phyloP scores from a whole-genome alignment of 2,329 filamentous ascomycete genomes.

The Penicillium sp. region DNA sequence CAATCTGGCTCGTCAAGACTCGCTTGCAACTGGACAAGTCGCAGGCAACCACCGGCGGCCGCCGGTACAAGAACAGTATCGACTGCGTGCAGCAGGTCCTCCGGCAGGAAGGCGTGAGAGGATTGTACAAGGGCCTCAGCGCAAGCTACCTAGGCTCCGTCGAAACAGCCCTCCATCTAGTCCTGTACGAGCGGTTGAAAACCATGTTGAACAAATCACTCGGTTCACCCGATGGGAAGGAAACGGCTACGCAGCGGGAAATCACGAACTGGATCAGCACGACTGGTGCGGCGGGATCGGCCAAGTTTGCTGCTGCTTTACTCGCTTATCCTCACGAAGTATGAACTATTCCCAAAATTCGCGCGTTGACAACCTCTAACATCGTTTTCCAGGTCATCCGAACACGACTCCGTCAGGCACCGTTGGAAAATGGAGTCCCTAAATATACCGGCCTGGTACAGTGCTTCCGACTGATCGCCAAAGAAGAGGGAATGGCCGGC shows the following conservation, averaged over 20 bases:
- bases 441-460: slow-evolving; percentile 37
- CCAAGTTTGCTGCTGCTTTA: slow-evolving; percentile 33
- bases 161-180: slow-evolving; percentile 36
- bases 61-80: slow-evolving; percentile 60
- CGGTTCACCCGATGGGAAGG: slow-evolving; percentile 17
- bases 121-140: slow-evolving; percentile 83
- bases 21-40: slow-evolving; percentile 53
- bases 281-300: slow-evolving; percentile 34
- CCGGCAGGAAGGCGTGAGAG: slow-evolving; percentile 74
- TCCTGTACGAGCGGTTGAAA: slow-evolving; percentile 37
- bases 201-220: slow-evolving; percentile 20
- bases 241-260: slow-evolving; percentile 24
- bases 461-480: slow-evolving; percentile 32
- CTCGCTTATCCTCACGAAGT: slow-evolving; percentile 38
- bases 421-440: slow-evolving; percentile 31
- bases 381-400: slow-evolving; percentile 28
- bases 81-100: slow-evolving; percentile 65
- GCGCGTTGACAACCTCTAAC: background rate
- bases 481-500: slow-evolving; percentile 35
- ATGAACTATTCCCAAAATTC: background rate
- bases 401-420: slow-evolving; percentile 35
- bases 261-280: slow-evolving; percentile 28
- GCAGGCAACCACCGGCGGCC: slow-evolving; percentile 27
- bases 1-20: slow-evolving; percentile 59
- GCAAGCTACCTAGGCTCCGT: slow-evolving; percentile 53